Base-by-base conservation (phyloP, 2,329 filamentous ascomycete species). In the Nemania diffusa region DNA sequence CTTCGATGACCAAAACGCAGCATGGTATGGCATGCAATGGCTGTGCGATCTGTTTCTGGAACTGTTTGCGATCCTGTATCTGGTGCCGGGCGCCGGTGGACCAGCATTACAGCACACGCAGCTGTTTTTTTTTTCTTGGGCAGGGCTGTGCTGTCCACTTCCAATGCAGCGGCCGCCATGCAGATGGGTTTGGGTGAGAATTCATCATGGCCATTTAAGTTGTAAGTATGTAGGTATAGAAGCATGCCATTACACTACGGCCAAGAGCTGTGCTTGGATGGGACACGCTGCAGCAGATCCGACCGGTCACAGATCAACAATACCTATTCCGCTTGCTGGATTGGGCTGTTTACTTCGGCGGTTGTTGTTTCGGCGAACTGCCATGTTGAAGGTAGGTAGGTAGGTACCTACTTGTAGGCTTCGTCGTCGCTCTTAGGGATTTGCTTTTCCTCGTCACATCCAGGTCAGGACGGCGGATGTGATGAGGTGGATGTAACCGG, bases 381-480 rank as follows among this genome's bases (percentile, higher is more conserved):
- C 40, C 42, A 56, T 56, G 52, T 46, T 24, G 42, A 32, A 42
- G 37, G 24, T 22, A 34, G 11, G 5, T 32, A 32, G 29, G 9
- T 32, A 32, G 29, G 40, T 44, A n/a, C 40, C 40, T 44, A n/a
- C n/a, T n/a, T n/a, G n/a, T n/a, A 8, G 50, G 48, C 58, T 53
- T 44, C 34, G 42, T 48, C 46, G 57, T 67, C 48, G 60, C 60
- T 63, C 64, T 34, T 22, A 24, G 24, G 32, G 29, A 46, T 56
- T 66, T 67, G 57, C 64, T 65, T 69, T 66, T 63, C 63, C 50
- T 20, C 29, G 24, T 46, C 44, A 63, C 66, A 62, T 57, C 55
- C 34, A 44, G 11, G 42, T 40, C 62, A 40, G 40, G 17, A 32
- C 29, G 29, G 29, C n/a, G 29, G 9, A n/a, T 62, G 62, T 61